Percentiles rank a stretch among this genome's conserved stretches.
These are phyloP conservation scores for Tuber melanosporum DNA, from an alignment of 495 filamentous ascomycete species.

Conservation along the genomic window DNA sequence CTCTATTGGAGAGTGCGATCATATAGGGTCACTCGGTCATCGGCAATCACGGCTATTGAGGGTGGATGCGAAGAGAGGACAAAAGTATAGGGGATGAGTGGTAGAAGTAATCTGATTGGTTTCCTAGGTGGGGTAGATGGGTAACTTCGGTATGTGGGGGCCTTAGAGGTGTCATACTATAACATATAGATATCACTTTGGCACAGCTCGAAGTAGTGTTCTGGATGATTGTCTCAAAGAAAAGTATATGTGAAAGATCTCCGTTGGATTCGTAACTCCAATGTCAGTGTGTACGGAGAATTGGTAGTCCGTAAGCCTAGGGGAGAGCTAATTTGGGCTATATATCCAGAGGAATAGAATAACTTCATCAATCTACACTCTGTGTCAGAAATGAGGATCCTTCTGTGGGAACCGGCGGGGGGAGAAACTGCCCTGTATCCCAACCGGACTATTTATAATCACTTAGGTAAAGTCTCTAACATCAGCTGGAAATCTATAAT, in stretches of 20 bases:
- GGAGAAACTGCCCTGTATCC: too few species aligned
- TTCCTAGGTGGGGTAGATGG: not conserved
- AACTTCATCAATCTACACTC: not conserved
- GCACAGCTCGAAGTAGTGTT: not conserved
- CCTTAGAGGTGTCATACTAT: not conserved
- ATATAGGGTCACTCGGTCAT: not conserved
- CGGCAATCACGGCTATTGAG: not conserved
- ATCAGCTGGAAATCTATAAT: not conserved
- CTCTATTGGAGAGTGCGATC: not conserved
- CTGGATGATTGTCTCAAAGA: not conserved
- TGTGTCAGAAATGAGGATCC: not conserved
- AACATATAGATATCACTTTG: not conserved
- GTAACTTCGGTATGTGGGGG: not conserved
- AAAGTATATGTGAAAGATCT: not conserved
- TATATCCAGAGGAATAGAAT: not conserved
- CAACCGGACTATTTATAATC: not conserved
- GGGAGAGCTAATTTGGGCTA: not conserved
- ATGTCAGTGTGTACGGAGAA: not conserved
- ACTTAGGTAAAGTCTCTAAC: not conserved
- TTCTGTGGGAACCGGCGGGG: not conserved
- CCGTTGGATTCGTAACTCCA: not conserved
- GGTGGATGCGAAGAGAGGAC: not conserved
- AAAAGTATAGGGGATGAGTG: not conserved
- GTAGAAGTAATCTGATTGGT: not conserved
- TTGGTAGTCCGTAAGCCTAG: not conserved